These are phyloP conservation scores for Diutina pseudorugosa DNA, from an alignment of 1,139 yeast species.

Conservation along the genomic window DNA sequence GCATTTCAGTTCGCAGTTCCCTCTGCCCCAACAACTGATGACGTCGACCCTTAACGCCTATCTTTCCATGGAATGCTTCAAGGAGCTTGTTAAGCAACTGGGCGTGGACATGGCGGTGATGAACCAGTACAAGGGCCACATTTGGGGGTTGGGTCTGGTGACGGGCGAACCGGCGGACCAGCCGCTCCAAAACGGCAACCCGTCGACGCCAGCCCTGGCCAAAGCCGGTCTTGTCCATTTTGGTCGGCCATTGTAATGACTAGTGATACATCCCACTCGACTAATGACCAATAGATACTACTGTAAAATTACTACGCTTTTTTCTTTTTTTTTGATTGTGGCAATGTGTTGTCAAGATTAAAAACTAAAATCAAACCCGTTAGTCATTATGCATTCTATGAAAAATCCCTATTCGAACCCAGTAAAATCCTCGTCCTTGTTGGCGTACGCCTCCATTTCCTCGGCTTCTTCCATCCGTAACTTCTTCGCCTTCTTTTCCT, in stretches of 20 bases:
- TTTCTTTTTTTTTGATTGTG: too few species aligned
- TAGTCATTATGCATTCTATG: neutral
- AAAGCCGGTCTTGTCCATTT: slow-evolving; percentile 3
- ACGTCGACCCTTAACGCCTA: slow-evolving; percentile 40
- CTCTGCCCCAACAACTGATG: slow-evolving; percentile 28
- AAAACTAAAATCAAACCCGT: neutral
- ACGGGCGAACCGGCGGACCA: neutral
- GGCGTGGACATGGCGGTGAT: slow-evolving; percentile 24
- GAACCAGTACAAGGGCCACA: slow-evolving; percentile 33
- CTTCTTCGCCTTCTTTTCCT: slow-evolving; percentile 13
- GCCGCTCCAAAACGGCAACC: slow-evolving; percentile 1
- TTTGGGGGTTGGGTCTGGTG: slow-evolving; percentile 36
- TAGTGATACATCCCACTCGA: neutral
- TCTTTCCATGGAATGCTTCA: slow-evolving; percentile 45
- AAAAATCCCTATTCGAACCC: slow-evolving; percentile 3
- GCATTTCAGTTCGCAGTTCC: slow-evolving; percentile 29
- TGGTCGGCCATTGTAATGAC: slow-evolving; percentile 1
- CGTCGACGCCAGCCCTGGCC: slow-evolving; percentile 2
- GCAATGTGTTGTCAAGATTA: too few species aligned
- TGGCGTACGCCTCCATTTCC: neutral
- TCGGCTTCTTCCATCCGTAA: neutral
- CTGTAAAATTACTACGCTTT: neutral
- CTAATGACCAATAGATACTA: neutral
- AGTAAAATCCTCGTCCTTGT: neutral
- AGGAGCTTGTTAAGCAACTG: slow-evolving; percentile 38